A percentile compares a stretch with the other conserved stretches of the same genome.
Evolutionary conservation across 768 basidiomycete genomes (phyloP).

Genomic region (Lactarius pseudohatsudake): DNA sequence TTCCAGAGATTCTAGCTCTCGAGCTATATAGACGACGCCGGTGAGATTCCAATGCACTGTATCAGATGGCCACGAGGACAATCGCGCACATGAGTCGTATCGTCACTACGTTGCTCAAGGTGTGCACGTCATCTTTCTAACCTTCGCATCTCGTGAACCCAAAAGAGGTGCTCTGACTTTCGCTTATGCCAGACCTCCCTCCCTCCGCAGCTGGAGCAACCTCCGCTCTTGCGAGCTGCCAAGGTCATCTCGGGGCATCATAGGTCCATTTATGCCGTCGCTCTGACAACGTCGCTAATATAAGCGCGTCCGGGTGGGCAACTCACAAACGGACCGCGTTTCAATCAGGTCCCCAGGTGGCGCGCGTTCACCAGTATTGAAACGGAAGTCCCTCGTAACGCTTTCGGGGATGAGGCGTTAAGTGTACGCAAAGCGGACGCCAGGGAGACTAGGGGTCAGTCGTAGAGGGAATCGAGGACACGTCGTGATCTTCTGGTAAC

Average conservation of each 20-base stretch:
- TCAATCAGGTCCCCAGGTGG: conserved; percentile 47
- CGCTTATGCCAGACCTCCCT: neutral
- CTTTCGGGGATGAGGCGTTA: neutral
- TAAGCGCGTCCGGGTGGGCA: conserved; percentile 72
- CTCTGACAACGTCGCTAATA: conserved; percentile 64
- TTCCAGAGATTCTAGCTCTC: neutral
- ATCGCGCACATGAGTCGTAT: conserved; percentile 80
- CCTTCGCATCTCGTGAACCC: conserved; percentile 12
- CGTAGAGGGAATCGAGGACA: conserved; percentile 30
- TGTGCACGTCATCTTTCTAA: conserved; percentile 44
- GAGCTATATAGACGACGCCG: neutral
- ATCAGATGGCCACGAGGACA: conserved; percentile 64
- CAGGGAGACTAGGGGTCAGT: conserved; percentile 64
- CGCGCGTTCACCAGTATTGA: conserved; percentile 76
- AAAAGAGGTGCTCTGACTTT: conserved; percentile 47
- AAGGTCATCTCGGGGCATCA: conserved; percentile 87
- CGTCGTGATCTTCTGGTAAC: conserved; percentile 68
- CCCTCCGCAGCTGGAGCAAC: conserved; percentile 67
- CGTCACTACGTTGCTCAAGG: conserved; percentile 59
- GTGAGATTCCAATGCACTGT: conserved; percentile 56
- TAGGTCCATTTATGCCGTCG: conserved; percentile 75
- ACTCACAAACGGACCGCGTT: conserved; percentile 31
- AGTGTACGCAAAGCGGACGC: conserved; percentile 63
- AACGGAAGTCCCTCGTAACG: conserved; percentile 45
- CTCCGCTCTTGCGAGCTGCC: conserved; percentile 74